A percentile compares a stretch with the other conserved stretches of the same genome.
Conservation (phyloP, 2,329 filamentous ascomycete genomes). For the Lasiodiplodia hormozganensis region DNA sequence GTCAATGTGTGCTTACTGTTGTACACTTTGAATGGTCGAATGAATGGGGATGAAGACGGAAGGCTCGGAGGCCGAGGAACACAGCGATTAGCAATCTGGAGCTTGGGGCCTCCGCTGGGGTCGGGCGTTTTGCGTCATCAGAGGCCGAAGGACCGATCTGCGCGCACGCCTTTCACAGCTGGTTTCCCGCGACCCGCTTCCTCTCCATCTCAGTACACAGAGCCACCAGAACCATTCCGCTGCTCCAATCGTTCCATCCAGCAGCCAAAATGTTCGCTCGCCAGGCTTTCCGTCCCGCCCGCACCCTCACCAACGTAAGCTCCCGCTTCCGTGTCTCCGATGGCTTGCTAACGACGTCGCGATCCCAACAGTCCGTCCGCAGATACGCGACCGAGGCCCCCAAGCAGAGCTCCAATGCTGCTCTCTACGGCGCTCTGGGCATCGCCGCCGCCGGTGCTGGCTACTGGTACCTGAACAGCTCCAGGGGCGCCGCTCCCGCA, state of each 20-base stretch:
- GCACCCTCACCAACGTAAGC: conserved; percentile 48
- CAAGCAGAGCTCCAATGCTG: conserved; percentile 64
- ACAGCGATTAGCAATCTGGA: conserved; percentile 19
- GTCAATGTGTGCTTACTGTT: background rate
- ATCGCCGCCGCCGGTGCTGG: conserved; percentile 66
- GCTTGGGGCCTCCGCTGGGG: background rate
- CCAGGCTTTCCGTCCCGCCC: conserved; percentile 52
- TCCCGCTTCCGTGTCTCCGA: conserved; percentile 32
- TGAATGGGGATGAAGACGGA: background rate
- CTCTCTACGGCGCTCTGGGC: conserved; percentile 65
- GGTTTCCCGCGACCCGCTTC: conserved; percentile 8
- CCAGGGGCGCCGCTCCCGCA: conserved; percentile 35
- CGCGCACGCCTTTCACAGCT: conserved; percentile 21
- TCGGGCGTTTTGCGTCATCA: conserved; percentile 10
- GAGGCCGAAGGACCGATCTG: conserved; percentile 23
- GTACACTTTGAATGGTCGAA: background rate
- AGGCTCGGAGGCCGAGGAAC: background rate
- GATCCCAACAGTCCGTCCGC: conserved; percentile 62
- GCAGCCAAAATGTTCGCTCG: conserved; percentile 50
- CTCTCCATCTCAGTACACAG: conserved; percentile 9
- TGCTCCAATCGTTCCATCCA: conserved; percentile 14
- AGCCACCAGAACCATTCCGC: background rate
- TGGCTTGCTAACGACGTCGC: conserved; percentile 30
- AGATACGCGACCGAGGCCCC: conserved; percentile 73
- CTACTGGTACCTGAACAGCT: conserved; percentile 56